These are phyloP conservation scores for Verruconis gallopava DNA, from an alignment of 2,329 filamentous ascomycete species.

Conservation along the genomic window DNA sequence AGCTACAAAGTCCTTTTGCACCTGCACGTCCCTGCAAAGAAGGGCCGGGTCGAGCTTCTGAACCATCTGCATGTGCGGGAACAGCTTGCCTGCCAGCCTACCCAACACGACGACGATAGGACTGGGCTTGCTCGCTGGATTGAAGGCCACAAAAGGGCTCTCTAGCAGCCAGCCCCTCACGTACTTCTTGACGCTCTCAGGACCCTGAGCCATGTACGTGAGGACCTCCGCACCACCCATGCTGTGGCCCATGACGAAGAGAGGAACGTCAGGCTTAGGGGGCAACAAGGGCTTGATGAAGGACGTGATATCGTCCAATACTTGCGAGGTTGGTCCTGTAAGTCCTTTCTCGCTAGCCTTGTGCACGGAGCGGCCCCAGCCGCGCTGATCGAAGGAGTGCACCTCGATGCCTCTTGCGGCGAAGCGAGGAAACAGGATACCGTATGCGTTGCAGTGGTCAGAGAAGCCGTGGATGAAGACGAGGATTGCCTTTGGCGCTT, in stretches of 20 bases:
- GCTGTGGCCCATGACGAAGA: conserved; percentile 81
- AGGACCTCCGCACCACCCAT: conserved; percentile 79
- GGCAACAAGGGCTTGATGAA: conserved; percentile 53
- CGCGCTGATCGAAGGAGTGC: conserved; percentile 70
- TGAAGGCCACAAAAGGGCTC: conserved; percentile 66
- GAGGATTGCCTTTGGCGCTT: conserved; percentile 52
- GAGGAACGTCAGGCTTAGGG: conserved; percentile 41
- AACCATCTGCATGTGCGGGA: conserved; percentile 55
- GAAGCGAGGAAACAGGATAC: conserved; percentile 58
- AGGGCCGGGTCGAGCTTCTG: conserved; percentile 51
- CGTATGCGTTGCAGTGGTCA: conserved; percentile 69
- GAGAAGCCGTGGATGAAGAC: conserved; percentile 83
- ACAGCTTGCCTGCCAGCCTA: conserved; percentile 50
- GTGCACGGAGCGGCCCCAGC: conserved; percentile 67
- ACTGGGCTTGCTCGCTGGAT: conserved; percentile 50
- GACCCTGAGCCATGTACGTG: conserved; percentile 39
- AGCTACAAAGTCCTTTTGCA: conserved; percentile 45
- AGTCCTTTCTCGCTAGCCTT: conserved; percentile 51
- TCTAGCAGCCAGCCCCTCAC: conserved; percentile 65
- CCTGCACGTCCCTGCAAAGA: conserved; percentile 53
- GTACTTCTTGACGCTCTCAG: conserved; percentile 39
- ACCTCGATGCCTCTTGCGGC: conserved; percentile 61
- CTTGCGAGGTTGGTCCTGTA: conserved; percentile 59
- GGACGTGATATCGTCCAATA: conserved; percentile 65
- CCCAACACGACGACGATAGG: conserved; percentile 51